A percentile compares a stretch with the other conserved stretches of the same genome.
Conservation (phyloP, 495 filamentous ascomycete species). For the Penicillium verhagenii region DNA sequence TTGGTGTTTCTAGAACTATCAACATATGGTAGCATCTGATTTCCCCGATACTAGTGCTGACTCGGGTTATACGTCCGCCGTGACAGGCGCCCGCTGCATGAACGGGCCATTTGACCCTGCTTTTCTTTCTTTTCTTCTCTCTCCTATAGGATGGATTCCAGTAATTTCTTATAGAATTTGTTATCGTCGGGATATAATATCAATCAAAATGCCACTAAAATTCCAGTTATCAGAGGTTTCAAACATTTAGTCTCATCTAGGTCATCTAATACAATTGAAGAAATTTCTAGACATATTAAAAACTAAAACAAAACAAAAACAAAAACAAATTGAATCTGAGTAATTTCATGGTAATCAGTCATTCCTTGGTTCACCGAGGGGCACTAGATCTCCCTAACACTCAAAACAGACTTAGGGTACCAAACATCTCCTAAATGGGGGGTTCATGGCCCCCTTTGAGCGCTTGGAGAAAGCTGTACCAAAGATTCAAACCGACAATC, state of each 20-base stretch:
- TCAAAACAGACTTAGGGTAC: not conserved
- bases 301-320: not conserved
- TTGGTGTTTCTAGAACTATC: not conserved
- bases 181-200: not conserved
- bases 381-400: slow-evolving; percentile 4
- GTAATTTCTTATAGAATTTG: too few species aligned
- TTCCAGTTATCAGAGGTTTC: too few species aligned
- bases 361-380: slow-evolving; percentile 8
- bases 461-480: not conserved
- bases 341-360: too few species aligned
- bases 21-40: too few species aligned
- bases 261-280: too few species aligned
- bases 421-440: not conserved
- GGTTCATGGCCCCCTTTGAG: not conserved
- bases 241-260: too few species aligned
- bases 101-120: slow-evolving; percentile 6
- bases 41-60: slow-evolving; percentile 19
- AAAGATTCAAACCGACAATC: slow-evolving; percentile 5
- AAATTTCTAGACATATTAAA: not conserved
- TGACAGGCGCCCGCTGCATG: not conserved
- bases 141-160: not conserved
- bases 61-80: slow-evolving; percentile 13
- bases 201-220: not conserved
- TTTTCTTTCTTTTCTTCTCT: not conserved
- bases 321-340: not conserved